These are phyloP conservation scores for Colletotrichum sojae DNA, from an alignment of 2,329 filamentous ascomycete species.

Conservation along the genomic window DNA sequence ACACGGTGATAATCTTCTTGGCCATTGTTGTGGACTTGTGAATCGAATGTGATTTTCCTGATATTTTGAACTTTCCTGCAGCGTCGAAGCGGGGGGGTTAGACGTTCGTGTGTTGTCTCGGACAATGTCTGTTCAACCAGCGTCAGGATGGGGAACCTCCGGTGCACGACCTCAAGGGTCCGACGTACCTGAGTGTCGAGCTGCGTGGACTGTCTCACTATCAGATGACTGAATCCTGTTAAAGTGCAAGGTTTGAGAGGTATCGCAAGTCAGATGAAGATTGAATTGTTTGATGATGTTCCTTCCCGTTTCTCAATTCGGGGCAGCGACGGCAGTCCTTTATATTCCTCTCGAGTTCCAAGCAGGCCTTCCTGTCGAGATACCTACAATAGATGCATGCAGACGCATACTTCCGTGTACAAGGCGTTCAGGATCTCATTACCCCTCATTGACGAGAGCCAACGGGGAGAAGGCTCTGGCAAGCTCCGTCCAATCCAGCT, in stretches of 20 bases:
- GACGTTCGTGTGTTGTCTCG: not conserved
- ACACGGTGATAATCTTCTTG: slow-evolving; percentile 66
- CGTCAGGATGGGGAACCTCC: slow-evolving; percentile 20
- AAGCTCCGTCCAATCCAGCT: too few species aligned
- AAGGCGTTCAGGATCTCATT: too few species aligned
- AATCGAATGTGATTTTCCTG: not conserved
- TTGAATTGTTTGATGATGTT: not conserved
- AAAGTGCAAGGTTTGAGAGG: not conserved
- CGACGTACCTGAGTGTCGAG: slow-evolving; percentile 2
- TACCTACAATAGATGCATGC: too few species aligned
- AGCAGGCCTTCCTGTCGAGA: not conserved
- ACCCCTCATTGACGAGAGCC: too few species aligned
- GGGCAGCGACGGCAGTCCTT: not conserved
- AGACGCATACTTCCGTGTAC: too few species aligned
- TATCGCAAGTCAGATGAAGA: not conserved
- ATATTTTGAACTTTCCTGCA: not conserved
- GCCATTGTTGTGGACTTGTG: slow-evolving; percentile 28
- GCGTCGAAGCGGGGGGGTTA: not conserved
- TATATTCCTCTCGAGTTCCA: not conserved
- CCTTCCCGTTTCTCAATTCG: not conserved
- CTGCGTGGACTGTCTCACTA: slow-evolving; percentile 5
- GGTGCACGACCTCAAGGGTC: not conserved
- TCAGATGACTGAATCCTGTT: not conserved
- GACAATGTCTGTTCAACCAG: not conserved
- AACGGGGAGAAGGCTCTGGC: too few species aligned